Evolutionary conservation across 768 basidiomycete genomes (phyloP).

Genomic region (Amanita inopinata): DNA sequence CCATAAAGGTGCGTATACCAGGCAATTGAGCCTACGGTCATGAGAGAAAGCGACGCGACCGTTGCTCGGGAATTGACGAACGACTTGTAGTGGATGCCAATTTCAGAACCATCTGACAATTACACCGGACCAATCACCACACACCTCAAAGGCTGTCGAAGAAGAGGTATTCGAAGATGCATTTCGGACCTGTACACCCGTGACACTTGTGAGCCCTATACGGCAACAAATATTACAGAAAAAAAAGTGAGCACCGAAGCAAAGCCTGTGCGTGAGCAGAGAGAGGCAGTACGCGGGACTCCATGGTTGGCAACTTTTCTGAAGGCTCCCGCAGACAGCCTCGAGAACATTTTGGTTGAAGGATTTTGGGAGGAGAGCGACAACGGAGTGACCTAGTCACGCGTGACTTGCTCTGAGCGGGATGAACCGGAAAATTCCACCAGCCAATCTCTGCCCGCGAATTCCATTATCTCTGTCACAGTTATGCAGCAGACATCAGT

Average conservation of each 20-base stretch:
- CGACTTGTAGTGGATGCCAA: conserved; percentile 30
- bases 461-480: not conserved
- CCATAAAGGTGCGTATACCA: conserved; percentile 98
- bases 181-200: conserved; percentile 50
- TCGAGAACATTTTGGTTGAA: conserved; percentile 66
- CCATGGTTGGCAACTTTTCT: conserved; percentile 43
- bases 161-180: conserved; percentile 54
- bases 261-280: conserved; percentile 34
- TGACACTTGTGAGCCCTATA: conserved; percentile 13
- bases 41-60: conserved; percentile 62
- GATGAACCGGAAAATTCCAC: conserved; percentile 9
- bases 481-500: not conserved
- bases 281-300: conserved; percentile 32
- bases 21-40: conserved; percentile 83
- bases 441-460: not conserved
- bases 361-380: conserved; percentile 31
- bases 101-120: conserved; percentile 8
- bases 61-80: conserved; percentile 62
- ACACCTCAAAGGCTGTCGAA: conserved; percentile 56
- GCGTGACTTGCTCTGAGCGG: conserved; percentile 9
- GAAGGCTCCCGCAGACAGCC: conserved; percentile 68
- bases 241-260: conserved; percentile 34
- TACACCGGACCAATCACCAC: conserved; percentile 14
- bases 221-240: conserved; percentile 1
- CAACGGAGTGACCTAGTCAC: conserved; percentile 29